Evolutionary conservation across 2,329 filamentous ascomycete species (phyloP), one percentile per base, ranked within the genome.

Genomic region (Pestalotiopsis sp.): DNA sequence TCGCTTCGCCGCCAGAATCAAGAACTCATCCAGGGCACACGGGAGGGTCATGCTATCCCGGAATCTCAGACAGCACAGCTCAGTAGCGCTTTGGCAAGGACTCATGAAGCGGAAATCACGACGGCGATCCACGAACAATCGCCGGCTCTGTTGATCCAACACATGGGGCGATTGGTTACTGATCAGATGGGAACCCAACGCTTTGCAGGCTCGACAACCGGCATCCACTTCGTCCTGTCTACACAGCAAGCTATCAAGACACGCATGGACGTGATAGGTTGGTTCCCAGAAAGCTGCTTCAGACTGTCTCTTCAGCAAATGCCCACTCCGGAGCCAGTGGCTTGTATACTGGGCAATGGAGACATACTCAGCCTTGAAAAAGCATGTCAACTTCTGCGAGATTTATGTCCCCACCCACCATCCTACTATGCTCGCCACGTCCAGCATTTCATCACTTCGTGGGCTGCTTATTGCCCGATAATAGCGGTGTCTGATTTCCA

Each of bases 181-280:
- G 66, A 67, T 17, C n/a, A 41, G 12, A 57, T 27, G 5, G 66
- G 66, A 14, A 31, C 62, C 7, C 58, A 62, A n/a, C 38, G 39
- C 14, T 67, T 67, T 39, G 66, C 66, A n/a, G 66, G 66, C 38
- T 64, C 66, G 12, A 67, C 66, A 13, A 67, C 66, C 3, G 66
- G 66, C 11, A 59, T 67, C 25, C 66, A 62, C 31, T 67, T 67
- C 59, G 39, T 67, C 38, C 59, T 67, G 4, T 63, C 66, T 12
- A 59, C 52, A 14, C 66, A 67, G 25, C 36, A 63, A 25, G 59
- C 66, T 6, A 25, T 62, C 6, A 38, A 62, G 59, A 36, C n/a
- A 20, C 27, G 36, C n/a, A 36, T 25, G 25, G 17, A 39, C 3
- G 25, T 67, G n/a, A 58, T 20, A 17, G 55, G 36, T 12, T 61